Evolutionary conservation across 768 basidiomycete species (phyloP).

Genomic region (Lactarius vividus): DNA sequence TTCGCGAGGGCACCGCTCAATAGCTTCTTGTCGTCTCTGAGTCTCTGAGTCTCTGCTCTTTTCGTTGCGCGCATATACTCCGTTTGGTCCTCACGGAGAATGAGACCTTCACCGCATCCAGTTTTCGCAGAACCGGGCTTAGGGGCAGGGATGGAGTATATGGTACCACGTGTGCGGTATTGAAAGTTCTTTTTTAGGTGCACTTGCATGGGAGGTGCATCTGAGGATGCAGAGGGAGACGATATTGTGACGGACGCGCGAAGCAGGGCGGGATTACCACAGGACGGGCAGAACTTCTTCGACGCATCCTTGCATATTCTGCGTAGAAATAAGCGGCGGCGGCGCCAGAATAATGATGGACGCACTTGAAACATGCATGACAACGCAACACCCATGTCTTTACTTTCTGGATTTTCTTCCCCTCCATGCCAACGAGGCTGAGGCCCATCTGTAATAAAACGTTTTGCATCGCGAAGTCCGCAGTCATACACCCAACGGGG

Average conservation of each 20-base stretch:
- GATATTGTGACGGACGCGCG: constrained; percentile 89
- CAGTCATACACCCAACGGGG: constrained; percentile 89
- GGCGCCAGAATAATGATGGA: constrained; percentile 23
- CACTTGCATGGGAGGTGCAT: constrained; percentile 71
- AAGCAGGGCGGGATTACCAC: constrained; percentile 87
- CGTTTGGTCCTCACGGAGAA: constrained; percentile 89
- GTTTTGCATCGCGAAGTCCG: constrained; percentile 99
- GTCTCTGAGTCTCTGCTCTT: constrained; percentile 65
- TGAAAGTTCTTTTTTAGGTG: constrained; percentile 97
- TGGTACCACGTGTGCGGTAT: constrained; percentile 86
- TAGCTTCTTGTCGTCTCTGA: constrained; percentile 77
- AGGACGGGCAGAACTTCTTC: constrained; percentile 96
- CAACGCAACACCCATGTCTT: constrained; percentile 96
- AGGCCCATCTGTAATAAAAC: constrained; percentile 93
- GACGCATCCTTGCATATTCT: constrained; percentile 95
- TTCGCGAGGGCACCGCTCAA: constrained; percentile 54
- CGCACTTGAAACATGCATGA: constrained; percentile 99
- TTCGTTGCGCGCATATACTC: constrained; percentile 85
- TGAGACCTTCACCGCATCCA: constrained; percentile 76
- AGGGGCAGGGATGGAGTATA: constrained; percentile 88
- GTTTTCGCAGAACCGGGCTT: constrained; percentile 86
- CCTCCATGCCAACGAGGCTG: constrained; percentile 84
- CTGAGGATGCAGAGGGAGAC: constrained; percentile 55
- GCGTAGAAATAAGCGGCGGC: constrained; percentile 7
- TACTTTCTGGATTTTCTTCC: constrained; percentile 84